phyloP scores from a whole-genome alignment of 1,284 basidiomycete species.

The Ceratobasidium sp. region DNA sequence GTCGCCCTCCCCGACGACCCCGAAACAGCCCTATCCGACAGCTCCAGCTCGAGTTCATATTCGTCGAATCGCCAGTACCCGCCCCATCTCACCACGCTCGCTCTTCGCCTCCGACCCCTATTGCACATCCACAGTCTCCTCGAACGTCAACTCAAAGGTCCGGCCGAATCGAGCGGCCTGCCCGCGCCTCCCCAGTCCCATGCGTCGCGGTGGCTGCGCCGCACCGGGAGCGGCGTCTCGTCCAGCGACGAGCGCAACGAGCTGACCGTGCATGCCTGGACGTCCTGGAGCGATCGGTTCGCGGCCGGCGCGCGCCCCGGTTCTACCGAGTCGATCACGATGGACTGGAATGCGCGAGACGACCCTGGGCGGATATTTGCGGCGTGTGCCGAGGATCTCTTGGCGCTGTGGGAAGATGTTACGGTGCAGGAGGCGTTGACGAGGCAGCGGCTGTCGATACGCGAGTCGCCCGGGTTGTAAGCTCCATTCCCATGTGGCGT shows the following conservation, averaged over 20 bases:
- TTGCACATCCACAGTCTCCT: constrained; percentile 72
- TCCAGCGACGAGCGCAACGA: constrained; percentile 12
- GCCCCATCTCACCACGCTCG: constrained; percentile 66
- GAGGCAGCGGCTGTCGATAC: constrained; percentile 60
- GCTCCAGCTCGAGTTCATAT: constrained; percentile 11
- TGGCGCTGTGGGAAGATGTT: constrained; percentile 62
- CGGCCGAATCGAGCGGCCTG: constrained; percentile 61
- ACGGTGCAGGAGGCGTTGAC: constrained; percentile 59
- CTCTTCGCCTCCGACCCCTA: constrained; percentile 69
- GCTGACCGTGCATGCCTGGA: constrained; percentile 31
- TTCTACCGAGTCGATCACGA: constrained; percentile 3
- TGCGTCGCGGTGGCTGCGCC: neutral
- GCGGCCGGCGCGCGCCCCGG: neutral
- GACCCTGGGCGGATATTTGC: constrained; percentile 63
- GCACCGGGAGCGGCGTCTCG: constrained; percentile 8
- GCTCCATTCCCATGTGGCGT: constrained; percentile 48
- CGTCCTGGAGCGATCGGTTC: constrained; percentile 26
- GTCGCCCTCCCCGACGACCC: constrained; percentile 25
- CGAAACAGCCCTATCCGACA: constrained; percentile 11
- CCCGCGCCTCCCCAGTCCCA: constrained; percentile 48
- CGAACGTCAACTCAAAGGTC: constrained; percentile 69
- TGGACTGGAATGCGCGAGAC: constrained; percentile 50
- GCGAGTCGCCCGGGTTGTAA: constrained; percentile 71
- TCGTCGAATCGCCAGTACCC: constrained; percentile 7
- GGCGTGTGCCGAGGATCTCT: constrained; percentile 67